These are phyloP conservation scores for Kuraishia floccosa DNA, from an alignment of 805 yeast genomes.

Conservation along the genomic window DNA sequence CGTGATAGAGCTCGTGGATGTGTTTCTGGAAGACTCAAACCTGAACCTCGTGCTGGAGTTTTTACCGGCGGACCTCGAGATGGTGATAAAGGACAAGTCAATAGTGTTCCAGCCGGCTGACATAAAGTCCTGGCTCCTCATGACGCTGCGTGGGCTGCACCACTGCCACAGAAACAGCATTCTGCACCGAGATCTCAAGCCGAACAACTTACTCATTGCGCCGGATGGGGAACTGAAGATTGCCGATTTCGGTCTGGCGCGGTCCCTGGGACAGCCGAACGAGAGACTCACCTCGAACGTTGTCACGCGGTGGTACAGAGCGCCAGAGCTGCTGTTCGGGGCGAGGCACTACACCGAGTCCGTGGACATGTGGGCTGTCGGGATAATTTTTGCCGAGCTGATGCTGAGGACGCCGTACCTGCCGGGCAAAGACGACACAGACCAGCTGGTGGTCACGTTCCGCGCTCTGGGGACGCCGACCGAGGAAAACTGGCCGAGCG, in stretches of 20 bases:
- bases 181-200: constrained; percentile 88
- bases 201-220: constrained; percentile 78
- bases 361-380: constrained; percentile 93
- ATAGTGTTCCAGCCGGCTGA: constrained; percentile 77
- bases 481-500: constrained; percentile 85
- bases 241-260: constrained; percentile 96
- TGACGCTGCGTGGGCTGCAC: constrained; percentile 91
- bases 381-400: constrained; percentile 90
- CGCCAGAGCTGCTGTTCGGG: constrained; percentile 88
- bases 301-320: constrained; percentile 96
- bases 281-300: constrained; percentile 84
- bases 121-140: constrained; percentile 85
- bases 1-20: constrained; percentile 83
- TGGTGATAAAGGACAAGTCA: constrained; percentile 69
- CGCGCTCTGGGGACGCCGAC: constrained; percentile 95
- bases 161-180: constrained; percentile 91
- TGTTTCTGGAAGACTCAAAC: constrained; percentile 53
- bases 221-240: constrained; percentile 83
- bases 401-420: constrained; percentile 92
- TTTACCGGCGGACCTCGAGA: constrained; percentile 85
- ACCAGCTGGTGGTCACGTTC: constrained; percentile 88
- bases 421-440: constrained; percentile 85
- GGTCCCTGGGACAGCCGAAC: constrained; percentile 69
- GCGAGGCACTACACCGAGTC: constrained; percentile 84
- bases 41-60: constrained; percentile 88